Percentiles rank a stretch among this genome's conserved stretches.
These are phyloP conservation scores for Fabrea salina DNA, from an alignment of 169 alveolate species.

Conservation along the genomic window DNA sequence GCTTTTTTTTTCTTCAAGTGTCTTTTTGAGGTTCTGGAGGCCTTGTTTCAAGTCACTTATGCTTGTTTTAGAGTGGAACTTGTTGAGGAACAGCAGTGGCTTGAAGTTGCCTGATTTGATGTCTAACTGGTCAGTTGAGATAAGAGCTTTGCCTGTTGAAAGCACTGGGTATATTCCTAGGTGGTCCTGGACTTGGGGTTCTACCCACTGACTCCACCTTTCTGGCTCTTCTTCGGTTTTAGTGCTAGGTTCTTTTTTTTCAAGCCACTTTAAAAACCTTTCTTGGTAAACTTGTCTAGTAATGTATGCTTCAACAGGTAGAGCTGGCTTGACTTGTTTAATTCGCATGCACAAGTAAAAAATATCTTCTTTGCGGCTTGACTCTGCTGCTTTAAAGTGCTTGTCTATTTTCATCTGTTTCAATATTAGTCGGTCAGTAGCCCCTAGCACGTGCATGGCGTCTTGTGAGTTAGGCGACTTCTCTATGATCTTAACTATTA, in stretches of 20 bases:
- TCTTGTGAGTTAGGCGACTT: neutral
- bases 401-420: constrained; percentile 26
- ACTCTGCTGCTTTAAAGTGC: constrained; percentile 4
- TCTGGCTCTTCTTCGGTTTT: neutral
- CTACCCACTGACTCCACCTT: neutral
- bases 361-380: neutral
- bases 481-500: neutral
- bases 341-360: neutral
- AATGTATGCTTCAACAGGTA: neutral
- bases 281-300: neutral
- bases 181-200: neutral
- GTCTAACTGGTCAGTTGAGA: neutral
- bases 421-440: neutral
- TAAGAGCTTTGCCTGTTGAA: neutral
- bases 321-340: constrained; percentile 2
- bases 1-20: neutral
- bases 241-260: neutral
- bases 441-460: neutral
- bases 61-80: neutral
- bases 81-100: neutral
- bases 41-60: neutral
- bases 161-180: neutral
- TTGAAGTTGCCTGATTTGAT: neutral
- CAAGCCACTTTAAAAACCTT: neutral
- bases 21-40: neutral